Base-by-base conservation (phyloP, 805 yeast species). In the Monosporozyma yasuniensis region DNA sequence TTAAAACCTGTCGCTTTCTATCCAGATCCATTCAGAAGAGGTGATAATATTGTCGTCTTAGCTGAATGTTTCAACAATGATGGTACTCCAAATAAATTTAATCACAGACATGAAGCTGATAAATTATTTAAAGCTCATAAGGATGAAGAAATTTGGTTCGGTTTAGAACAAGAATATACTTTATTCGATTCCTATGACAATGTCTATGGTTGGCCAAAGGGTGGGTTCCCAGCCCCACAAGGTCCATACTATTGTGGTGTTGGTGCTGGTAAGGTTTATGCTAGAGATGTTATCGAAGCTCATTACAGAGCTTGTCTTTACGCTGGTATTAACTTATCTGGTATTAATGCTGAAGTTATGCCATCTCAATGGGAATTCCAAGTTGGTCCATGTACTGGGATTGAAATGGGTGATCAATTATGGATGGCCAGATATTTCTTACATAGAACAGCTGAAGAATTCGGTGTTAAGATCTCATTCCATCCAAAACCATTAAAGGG, bases 191-290 rank as follows among this genome's bases (percentile, higher is more conserved):
- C 86, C 70, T 84, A 72, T 64, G 96, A 87, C 71, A 75, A 84
- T 64, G 89, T 85, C 55, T 93, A 90, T 73, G 98, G 96, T 58
- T 93, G 99, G 99, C 99, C 99, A 72, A 83, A 87, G 78, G 97
- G 97, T 63, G 99, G 98, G 56, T 93, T 80, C 95, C 99, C 99
- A 69, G 98, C 96, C 61, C 98, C 99, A 58, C 99, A 93, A 77
- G 99, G 99, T 60, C 99, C 99, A 55, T 93, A 93, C 85, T 93
- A 93, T 83, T 93, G 99, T 79, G 99, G 98, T 82, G 99, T 93
- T 58, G 99, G 99, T 75, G 80, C 96, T 64, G 96, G 97, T 68
- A 90, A 88, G 77, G 99, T 91, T 56, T 87, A 84, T 71, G 96
- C 97, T 66, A 83, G 99, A 77, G 99, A 93, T 70, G 89, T 91